A percentile compares a stretch with the other conserved stretches of the same genome.
Evolutionary conservation across 2,329 filamentous ascomycete species (phyloP).

Genomic region (Colletotrichum eleusines): DNA sequence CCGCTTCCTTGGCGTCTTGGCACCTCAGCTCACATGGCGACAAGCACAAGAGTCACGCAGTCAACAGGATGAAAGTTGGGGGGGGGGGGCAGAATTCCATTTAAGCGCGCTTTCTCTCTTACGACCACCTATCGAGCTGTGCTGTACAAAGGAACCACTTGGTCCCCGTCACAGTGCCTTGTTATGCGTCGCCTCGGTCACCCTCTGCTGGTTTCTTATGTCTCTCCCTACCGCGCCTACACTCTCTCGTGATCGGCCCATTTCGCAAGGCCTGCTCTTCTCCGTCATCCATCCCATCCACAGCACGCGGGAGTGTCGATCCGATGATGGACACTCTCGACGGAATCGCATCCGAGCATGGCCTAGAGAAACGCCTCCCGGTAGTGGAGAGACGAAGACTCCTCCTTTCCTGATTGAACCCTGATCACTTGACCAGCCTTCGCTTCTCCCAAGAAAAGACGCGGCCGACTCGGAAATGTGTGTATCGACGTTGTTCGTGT

Average conservation of each 20-base stretch:
- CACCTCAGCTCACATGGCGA: background rate
- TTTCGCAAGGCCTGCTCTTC: slow-evolving; percentile 22
- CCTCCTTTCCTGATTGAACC: slow-evolving; percentile 23
- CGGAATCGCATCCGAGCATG: slow-evolving; percentile 29
- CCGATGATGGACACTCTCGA: slow-evolving; percentile 14
- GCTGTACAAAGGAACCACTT: slow-evolving; percentile 36
- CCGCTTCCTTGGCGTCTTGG: background rate
- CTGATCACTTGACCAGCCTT: slow-evolving; percentile 34
- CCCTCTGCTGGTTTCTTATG: slow-evolving; percentile 22
- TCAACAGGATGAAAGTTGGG: slow-evolving; percentile 20
- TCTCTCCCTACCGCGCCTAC: slow-evolving; percentile 37
- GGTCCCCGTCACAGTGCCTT: slow-evolving; percentile 14
- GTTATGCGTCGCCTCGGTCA: slow-evolving; percentile 27
- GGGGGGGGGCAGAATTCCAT: slow-evolving; percentile 41
- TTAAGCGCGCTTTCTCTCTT: slow-evolving; percentile 29
- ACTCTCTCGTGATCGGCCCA: slow-evolving; percentile 38
- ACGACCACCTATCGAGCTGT: slow-evolving; percentile 20
- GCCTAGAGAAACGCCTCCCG: slow-evolving; percentile 28
- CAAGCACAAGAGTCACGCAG: background rate
- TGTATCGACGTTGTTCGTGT: slow-evolving; percentile 37
- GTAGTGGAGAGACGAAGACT: background rate
- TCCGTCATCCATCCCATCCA: slow-evolving; percentile 21
- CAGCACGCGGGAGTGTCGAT: slow-evolving; percentile 7
- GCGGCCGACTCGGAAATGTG: slow-evolving; percentile 38
- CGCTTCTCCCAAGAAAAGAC: slow-evolving; percentile 24